Conservation (phyloP, 2,329 filamentous ascomycete species). For the Arthrobotrys musiformis region DNA sequence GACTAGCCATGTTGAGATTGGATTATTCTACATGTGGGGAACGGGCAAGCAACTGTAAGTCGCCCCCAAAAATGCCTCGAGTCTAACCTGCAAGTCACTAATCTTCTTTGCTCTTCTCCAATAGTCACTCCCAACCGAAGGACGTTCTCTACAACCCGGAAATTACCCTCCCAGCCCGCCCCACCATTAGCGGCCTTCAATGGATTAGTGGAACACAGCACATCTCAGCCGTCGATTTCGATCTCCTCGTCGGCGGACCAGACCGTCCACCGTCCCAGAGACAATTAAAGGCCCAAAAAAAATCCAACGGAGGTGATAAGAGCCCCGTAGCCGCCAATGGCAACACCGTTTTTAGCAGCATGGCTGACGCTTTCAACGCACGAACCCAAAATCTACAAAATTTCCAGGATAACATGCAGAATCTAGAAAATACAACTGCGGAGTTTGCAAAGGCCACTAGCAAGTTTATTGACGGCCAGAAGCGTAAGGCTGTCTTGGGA, state of each 20-base stretch:
- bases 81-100: background rate
- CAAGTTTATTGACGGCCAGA: slow-evolving; percentile 87
- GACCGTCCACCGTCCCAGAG: slow-evolving; percentile 88
- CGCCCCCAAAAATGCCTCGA: background rate
- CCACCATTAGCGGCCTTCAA: slow-evolving; percentile 93
- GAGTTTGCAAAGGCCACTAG: slow-evolving; percentile 88
- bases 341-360: slow-evolving; percentile 74
- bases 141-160: slow-evolving; percentile 84
- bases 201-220: slow-evolving; percentile 97
- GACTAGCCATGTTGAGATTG: slow-evolving; percentile 87
- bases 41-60: slow-evolving; percentile 72
- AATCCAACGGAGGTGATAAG: slow-evolving; percentile 63
- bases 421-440: slow-evolving; percentile 79
- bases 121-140: slow-evolving; percentile 59
- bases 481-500: slow-evolving; percentile 82
- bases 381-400: slow-evolving; percentile 86
- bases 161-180: slow-evolving; percentile 78
- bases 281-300: slow-evolving; percentile 70
- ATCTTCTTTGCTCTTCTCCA: background rate
- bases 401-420: slow-evolving; percentile 85
- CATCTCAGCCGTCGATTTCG: slow-evolving; percentile 85
- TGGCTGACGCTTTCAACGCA: slow-evolving; percentile 87
- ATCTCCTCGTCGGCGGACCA: slow-evolving; percentile 82
- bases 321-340: slow-evolving; percentile 68
- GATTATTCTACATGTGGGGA: slow-evolving; percentile 85